These are phyloP conservation scores for Naganishia randhawae DNA, from an alignment of 768 basidiomycete species.

Conservation along the genomic window DNA sequence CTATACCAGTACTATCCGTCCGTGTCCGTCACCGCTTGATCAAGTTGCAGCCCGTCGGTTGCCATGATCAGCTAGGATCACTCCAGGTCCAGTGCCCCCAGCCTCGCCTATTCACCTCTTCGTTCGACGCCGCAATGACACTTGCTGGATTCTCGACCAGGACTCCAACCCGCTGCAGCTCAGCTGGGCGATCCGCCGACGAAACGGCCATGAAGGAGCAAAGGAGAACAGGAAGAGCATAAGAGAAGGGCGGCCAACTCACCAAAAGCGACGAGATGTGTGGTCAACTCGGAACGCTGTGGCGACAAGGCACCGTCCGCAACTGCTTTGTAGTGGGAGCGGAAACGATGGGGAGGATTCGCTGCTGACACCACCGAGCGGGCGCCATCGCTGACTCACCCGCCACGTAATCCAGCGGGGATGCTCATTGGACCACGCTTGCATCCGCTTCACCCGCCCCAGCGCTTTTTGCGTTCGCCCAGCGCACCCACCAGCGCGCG, in stretches of 20 bases:
- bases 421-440: background rate
- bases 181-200: too few relatives aligned
- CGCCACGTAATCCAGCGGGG: background rate
- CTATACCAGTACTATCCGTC: too few relatives aligned
- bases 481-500: background rate
- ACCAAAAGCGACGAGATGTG: conserved; percentile 6
- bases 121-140: background rate
- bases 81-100: background rate
- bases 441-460: background rate
- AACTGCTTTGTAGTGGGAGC: background rate
- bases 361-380: background rate
- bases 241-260: background rate
- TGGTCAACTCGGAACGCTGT: background rate
- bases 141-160: background rate
- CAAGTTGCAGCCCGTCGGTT: background rate
- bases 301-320: background rate
- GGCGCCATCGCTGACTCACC: background rate
- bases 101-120: background rate
- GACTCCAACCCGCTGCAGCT: background rate
- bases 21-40: background rate
- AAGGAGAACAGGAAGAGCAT: background rate
- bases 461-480: conserved; percentile 4
- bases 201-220: background rate
- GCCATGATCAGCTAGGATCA: background rate
- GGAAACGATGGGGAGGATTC: background rate